Conservation (phyloP, 805 yeast species). For the Candida endomychidarum region DNA sequence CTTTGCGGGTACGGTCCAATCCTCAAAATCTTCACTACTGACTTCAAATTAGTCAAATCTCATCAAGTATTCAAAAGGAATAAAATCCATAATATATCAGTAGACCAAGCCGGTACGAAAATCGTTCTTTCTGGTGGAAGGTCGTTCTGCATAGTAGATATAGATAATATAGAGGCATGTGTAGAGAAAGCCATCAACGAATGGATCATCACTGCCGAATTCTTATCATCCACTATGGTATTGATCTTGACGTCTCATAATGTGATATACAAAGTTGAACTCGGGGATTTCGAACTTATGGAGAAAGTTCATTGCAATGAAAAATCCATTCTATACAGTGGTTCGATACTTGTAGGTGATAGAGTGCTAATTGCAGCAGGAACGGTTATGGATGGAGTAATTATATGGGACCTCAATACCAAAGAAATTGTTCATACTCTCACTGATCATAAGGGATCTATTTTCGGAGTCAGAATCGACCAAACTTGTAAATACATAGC, state of each 20-base stretch:
- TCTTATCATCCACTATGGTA: conserved; percentile 36
- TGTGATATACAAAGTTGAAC: conserved; percentile 40
- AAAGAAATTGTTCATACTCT: conserved; percentile 51
- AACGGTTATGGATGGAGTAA: conserved; percentile 86
- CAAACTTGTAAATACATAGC: conserved; percentile 53
- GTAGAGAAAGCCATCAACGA: conserved; percentile 62
- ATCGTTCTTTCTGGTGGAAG: conserved; percentile 67
- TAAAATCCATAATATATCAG: conserved; percentile 77
- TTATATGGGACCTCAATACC: conserved; percentile 66
- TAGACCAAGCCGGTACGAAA: conserved; percentile 28
- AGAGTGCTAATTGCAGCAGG: conserved; percentile 74
- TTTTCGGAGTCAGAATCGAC: conserved; percentile 74
- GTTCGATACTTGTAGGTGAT: conserved; percentile 56
- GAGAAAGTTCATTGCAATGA: conserved; percentile 53
- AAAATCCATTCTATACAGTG: conserved; percentile 85
- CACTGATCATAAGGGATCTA: conserved; percentile 85
- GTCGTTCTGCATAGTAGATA: conserved; percentile 50
- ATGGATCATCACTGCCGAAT: conserved; percentile 73
- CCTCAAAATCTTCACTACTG: conserved; percentile 47
- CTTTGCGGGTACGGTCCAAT: conserved; percentile 73
- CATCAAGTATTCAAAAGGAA: conserved; percentile 61
- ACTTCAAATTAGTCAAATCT: conserved; percentile 35
- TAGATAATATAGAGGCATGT: conserved; percentile 12
- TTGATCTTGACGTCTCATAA: conserved; percentile 81
- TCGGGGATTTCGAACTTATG: conserved; percentile 25